Conservation (phyloP, 768 basidiomycete genomes). For the Boletales sp. region DNA sequence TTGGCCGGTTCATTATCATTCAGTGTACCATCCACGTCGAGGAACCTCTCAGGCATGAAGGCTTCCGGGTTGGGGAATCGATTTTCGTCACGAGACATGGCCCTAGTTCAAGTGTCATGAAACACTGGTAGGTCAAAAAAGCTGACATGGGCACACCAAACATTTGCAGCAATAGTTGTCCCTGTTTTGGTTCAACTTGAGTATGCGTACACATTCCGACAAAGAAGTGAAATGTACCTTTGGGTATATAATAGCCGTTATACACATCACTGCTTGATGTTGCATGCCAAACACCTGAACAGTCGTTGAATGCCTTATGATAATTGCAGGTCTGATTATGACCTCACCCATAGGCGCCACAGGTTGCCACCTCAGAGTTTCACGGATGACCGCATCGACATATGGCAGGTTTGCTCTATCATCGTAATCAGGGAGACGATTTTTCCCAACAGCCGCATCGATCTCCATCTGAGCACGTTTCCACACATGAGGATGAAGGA, state of each 20-base stretch:
- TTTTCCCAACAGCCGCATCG: constrained; percentile 18
- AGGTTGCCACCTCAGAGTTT: constrained; percentile 3
- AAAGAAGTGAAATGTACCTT: constrained; percentile 8
- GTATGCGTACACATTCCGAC: not conserved
- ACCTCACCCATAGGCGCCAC: constrained; percentile 1
- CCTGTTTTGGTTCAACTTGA: not conserved
- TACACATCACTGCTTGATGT: constrained; percentile 29
- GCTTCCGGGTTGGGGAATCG: constrained; percentile 8
- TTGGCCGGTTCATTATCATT: constrained; percentile 5
- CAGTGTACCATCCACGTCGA: constrained; percentile 3
- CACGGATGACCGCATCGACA: constrained; percentile 1
- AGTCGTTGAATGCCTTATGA: not conserved
- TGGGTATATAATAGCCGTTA: constrained; percentile 30
- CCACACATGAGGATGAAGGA: constrained; percentile 1
- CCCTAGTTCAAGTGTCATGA: not conserved
- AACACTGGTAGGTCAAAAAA: no score
- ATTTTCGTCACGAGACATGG: constrained; percentile 7
- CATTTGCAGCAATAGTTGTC: constrained; percentile 8
- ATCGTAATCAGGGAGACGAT: constrained; percentile 21
- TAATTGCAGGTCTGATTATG: not conserved
- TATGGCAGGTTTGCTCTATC: constrained; percentile 11
- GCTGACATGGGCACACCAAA: constrained; percentile 2
- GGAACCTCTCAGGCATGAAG: constrained; percentile 9
- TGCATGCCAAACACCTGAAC: not conserved
- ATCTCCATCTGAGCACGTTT: constrained; percentile 20